Percentiles rank a stretch among this genome's conserved stretches.
phyloP scores from a whole-genome alignment of 352 stramenopile genomes.

The Phytophthora chlamydospora region DNA sequence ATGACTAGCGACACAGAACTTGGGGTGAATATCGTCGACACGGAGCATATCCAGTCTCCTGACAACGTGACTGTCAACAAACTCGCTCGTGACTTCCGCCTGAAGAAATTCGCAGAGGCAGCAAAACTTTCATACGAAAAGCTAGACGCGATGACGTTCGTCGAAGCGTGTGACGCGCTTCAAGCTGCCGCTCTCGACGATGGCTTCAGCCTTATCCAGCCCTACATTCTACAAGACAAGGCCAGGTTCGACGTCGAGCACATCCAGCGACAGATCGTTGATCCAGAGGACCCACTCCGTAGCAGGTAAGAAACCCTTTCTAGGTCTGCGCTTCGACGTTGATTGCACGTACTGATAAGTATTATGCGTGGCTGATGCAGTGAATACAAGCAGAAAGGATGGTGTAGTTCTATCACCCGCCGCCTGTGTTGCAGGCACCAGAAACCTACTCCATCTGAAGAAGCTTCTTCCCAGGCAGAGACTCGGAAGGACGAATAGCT shows the following conservation, averaged over 20 bases:
- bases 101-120: constrained; percentile 16
- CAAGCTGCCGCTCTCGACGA: constrained; percentile 5
- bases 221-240: constrained; percentile 13
- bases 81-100: constrained; percentile 11
- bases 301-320: constrained; percentile 2
- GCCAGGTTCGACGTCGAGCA: constrained; percentile 7
- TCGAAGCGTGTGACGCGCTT: constrained; percentile 14
- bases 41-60: constrained; percentile 1
- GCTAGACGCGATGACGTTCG: constrained; percentile 8
- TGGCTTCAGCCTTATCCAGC: constrained; percentile 5
- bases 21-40: constrained; percentile 14
- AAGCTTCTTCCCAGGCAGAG: background rate
- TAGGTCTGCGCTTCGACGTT: no score
- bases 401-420: background rate
- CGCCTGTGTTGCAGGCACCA: background rate
- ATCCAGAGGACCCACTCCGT: constrained; percentile 5
- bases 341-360: background rate
- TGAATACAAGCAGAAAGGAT: background rate
- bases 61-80: constrained; percentile 17
- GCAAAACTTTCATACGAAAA: constrained; percentile 2
- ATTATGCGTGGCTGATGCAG: background rate
- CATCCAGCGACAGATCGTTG: constrained; percentile 14
- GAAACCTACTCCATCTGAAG: background rate
- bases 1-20: constrained; percentile 20
- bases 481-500: background rate